These are phyloP conservation scores for Linum usitatissimum DNA, from an alignment of 345 rosid genomes.

Conservation along the genomic window DNA sequence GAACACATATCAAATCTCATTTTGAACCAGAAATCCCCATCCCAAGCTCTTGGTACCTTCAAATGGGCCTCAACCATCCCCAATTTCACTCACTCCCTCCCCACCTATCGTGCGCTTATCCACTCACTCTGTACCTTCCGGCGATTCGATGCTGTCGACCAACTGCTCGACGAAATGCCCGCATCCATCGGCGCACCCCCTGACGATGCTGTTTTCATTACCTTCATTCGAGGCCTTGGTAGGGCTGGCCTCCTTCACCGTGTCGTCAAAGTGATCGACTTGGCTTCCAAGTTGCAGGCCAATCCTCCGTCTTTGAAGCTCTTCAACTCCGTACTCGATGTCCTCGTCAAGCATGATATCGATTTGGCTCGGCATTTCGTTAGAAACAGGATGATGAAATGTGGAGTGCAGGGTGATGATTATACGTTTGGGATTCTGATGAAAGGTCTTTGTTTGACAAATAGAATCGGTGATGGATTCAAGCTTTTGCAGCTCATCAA, in stretches of 20 bases:
- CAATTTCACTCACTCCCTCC: constrained; percentile 55
- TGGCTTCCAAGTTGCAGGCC: constrained; percentile 33
- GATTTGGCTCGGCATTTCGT: constrained; percentile 77
- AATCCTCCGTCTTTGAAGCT: constrained; percentile 53
- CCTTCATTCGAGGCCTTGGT: constrained; percentile 58
- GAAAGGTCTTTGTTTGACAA: constrained; percentile 90
- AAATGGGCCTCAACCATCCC: constrained; percentile 61
- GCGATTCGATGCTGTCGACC: constrained; percentile 43
- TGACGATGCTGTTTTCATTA: constrained; percentile 51
- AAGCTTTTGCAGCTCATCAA: constrained; percentile 75
- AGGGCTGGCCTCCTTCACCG: constrained; percentile 43
- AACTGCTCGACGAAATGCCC: constrained; percentile 92
- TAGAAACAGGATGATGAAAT: constrained; percentile 62
- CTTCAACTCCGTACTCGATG: constrained; percentile 60
- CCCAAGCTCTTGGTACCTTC: constrained; percentile 56
- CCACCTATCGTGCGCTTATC: constrained; percentile 67
- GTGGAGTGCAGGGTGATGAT: constrained; percentile 58
- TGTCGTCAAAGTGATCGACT: constrained; percentile 42
- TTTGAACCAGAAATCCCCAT: constrained; percentile 58
- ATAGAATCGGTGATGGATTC: constrained; percentile 69
- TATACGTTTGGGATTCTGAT: constrained; percentile 77
- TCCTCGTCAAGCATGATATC: constrained; percentile 71
- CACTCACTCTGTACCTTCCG: constrained; percentile 51
- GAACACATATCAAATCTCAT: constrained; percentile 56
- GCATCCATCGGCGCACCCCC: constrained; percentile 49